Conservation (phyloP, 441 rosid species). For the Pelargonium cotyledonis region DNA sequence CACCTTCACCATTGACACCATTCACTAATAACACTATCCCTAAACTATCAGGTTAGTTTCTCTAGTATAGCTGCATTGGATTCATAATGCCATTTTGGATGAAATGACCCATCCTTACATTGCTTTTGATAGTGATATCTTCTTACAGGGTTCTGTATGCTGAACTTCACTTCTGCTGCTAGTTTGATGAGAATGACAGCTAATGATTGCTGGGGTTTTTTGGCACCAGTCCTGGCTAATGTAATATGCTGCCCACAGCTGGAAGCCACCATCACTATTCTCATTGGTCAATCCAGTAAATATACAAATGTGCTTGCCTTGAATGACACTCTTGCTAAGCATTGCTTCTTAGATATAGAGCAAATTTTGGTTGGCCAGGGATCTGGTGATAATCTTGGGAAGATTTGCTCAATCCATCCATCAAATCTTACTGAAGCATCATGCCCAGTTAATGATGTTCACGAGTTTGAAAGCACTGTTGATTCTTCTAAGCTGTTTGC, state of each 20-base stretch:
- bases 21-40: slow-evolving; percentile 58
- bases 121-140: slow-evolving; percentile 13
- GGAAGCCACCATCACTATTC: slow-evolving; percentile 61
- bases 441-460: slow-evolving; percentile 66
- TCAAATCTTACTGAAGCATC: slow-evolving; percentile 73
- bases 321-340: slow-evolving; percentile 52
- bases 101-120: slow-evolving; percentile 8
- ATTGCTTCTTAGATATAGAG: slow-evolving; percentile 78
- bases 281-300: slow-evolving; percentile 72
- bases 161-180: slow-evolving; percentile 67
- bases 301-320: slow-evolving; percentile 58
- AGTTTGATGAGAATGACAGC: slow-evolving; percentile 70
- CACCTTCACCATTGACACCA: slow-evolving; percentile 78
- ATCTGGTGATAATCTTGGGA: slow-evolving; percentile 45
- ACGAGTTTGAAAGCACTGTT: slow-evolving; percentile 58
- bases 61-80: slow-evolving; percentile 7
- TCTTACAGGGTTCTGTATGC: slow-evolving; percentile 55
- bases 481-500: slow-evolving; percentile 64
- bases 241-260: slow-evolving; percentile 96
- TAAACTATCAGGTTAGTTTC: slow-evolving; percentile 61
- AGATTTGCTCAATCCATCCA: slow-evolving; percentile 50
- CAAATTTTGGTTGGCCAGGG: slow-evolving; percentile 71
- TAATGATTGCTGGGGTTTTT: slow-evolving; percentile 60
- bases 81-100: slow-evolving; percentile 9
- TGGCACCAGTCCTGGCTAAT: slow-evolving; percentile 80